Conservation (phyloP, 257 asterid species). For the Rehmannia glutinosa region DNA sequence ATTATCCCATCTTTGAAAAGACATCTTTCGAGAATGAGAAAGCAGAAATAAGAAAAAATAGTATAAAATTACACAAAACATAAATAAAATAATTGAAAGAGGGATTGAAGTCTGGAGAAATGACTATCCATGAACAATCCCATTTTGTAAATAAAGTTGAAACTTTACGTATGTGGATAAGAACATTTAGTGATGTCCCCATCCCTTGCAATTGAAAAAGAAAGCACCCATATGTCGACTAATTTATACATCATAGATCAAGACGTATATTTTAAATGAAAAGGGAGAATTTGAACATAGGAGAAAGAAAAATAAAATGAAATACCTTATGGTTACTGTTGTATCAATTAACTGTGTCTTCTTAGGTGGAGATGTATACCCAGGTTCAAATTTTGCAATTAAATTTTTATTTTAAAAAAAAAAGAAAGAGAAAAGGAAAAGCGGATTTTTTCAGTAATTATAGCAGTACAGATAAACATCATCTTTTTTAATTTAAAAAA, state of each 20-base stretch:
- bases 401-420: neutral
- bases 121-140: no score
- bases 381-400: constrained; percentile 79
- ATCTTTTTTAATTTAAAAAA: no score
- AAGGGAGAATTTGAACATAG: no score
- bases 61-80: no score
- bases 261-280: no score
- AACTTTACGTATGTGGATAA: constrained; percentile 20
- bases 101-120: no score
- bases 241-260: constrained; percentile 24
- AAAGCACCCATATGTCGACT: neutral
- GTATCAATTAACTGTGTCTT: constrained; percentile 38
- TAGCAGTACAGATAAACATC: no score
- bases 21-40: neutral
- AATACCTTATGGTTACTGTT: constrained; percentile 62
- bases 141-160: neutral
- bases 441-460: no score
- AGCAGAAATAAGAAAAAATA: neutral
- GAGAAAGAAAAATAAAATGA: neutral
- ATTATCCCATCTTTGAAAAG: constrained; percentile 11
- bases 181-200: constrained; percentile 24
- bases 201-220: constrained; percentile 13
- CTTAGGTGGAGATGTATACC: constrained; percentile 58
- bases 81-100: no score
- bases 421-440: no score